Base-by-base conservation (phyloP, 83 land plant species). In the Thuja plicata region DNA sequence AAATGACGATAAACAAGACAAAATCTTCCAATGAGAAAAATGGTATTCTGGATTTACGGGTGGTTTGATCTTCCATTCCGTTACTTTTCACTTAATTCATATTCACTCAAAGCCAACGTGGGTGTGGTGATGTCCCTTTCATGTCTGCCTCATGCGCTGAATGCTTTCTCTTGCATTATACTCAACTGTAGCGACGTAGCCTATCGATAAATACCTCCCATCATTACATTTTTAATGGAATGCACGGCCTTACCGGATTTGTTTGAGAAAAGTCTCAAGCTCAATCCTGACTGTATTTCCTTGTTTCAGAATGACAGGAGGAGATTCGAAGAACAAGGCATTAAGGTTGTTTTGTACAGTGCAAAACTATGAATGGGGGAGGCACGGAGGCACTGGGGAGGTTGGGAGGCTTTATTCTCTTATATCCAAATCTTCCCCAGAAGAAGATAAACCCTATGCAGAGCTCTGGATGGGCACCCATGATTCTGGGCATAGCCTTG, bases 381-480 rank as follows among this genome's bases (percentile, higher is more conserved):
- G 70, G 40, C 13, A 24, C 21, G 98, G 96, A 9, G 48, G 17
- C 30, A 90, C 91, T 0, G 92, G 97, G 8, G 57, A 37, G 16
- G 98, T 92, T 24, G 96, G 92, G 35, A 71, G 88, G 86, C 93
- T 96, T 11, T 91, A 60, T 87, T 83, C 90, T 17, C 37, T 77
- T 38, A 94, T 94, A 77, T 91, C 91, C 19, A 91, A 86, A n/a
- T 86, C 57, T 35, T 62, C 35, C 30, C 77, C 92, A 15, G 93
- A 92, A 0, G 70, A 73, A 13, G 88, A 88, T 34, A 90, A 88
- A 90, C 95, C 98, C 38, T 96, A 96, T 88, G 98, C 98, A 41
- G 98, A 96, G 93, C 87, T 96, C 30, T 96, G 98, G 97, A 95
- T 96, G 96, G 98, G 98, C 0, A 95, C 98, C 41, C 98, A 96